Evolutionary conservation across 163 green algal genomes (phyloP).

Genomic region (Smithsoniella earleae): DNA sequence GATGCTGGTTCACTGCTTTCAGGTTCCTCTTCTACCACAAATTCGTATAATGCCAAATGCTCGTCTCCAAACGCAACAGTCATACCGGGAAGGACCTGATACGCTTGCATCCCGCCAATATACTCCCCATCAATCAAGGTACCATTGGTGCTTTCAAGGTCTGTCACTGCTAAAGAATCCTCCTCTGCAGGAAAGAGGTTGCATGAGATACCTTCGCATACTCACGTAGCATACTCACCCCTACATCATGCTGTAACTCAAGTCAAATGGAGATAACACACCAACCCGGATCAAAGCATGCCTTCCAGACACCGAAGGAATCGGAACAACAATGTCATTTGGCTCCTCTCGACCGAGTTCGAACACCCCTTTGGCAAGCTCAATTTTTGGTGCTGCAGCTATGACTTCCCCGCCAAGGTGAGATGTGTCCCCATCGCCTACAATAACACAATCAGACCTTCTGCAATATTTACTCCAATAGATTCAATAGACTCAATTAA

Average conservation of each 20-base stretch:
- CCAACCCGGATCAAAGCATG: conserved; percentile 59
- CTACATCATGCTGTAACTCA: too few relatives aligned
- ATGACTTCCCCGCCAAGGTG: conserved; percentile 50
- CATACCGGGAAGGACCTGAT: conserved; percentile 41
- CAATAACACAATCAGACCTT: too few relatives aligned
- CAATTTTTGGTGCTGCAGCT: conserved; percentile 35
- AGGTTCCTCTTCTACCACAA: conserved; percentile 12
- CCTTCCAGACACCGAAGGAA: conserved; percentile 57
- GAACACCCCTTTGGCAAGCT: conserved; percentile 45
- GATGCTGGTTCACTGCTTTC: too few relatives aligned
- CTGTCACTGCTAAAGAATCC: too few relatives aligned
- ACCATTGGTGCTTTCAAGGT: conserved; percentile 64
- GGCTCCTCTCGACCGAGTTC: conserved; percentile 51
- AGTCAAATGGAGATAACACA: conserved; percentile 18
- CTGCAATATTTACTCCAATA: too few relatives aligned
- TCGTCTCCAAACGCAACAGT: conserved; percentile 51
- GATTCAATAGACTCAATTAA: too few relatives aligned
- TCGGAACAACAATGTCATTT: conserved; percentile 53
- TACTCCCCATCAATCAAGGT: conserved; percentile 58
- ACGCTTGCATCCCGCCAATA: conserved; percentile 46
- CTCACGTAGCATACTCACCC: too few relatives aligned
- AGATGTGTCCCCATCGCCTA: conserved; percentile 47
- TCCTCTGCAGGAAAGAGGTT: too few relatives aligned
- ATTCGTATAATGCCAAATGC: conserved; percentile 34
- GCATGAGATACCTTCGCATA: too few relatives aligned